Evolutionary conservation across 148 eudicot genomes (phyloP).

Genomic region (Hydrangea macrophylla): DNA sequence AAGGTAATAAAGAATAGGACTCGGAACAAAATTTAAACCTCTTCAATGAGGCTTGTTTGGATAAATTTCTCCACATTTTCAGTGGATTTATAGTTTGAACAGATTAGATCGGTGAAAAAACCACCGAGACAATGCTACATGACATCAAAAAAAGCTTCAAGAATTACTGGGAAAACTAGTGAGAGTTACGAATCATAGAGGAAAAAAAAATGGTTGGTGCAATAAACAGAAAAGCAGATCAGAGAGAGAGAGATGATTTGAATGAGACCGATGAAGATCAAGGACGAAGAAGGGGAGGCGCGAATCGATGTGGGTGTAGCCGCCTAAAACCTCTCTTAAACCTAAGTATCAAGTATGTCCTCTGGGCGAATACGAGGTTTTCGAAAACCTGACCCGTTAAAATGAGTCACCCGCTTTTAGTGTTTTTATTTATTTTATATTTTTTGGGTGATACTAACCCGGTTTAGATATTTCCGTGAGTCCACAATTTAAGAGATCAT

Average conservation of each 20-base stretch:
- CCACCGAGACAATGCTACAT: background rate
- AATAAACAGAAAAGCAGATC: background rate
- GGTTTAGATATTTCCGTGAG: too few relatives aligned
- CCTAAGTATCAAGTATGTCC: constrained; percentile 1
- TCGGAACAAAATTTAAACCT: constrained; percentile 24
- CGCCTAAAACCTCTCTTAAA: constrained; percentile 48
- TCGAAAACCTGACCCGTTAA: constrained; percentile 9
- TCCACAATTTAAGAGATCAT: too few relatives aligned
- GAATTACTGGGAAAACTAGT: background rate
- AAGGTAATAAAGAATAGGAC: background rate
- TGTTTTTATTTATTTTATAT: too few relatives aligned
- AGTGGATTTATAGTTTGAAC: background rate
- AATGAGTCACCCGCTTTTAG: too few relatives aligned
- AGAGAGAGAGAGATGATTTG: background rate
- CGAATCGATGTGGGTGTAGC: background rate
- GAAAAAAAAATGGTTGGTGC: background rate
- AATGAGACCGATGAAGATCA: background rate
- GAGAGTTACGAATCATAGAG: background rate
- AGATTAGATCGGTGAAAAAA: background rate
- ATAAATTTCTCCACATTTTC: constrained; percentile 46
- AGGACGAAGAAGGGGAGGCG: background rate
- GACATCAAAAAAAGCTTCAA: background rate
- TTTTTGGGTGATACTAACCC: too few relatives aligned
- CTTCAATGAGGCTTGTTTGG: constrained; percentile 29
- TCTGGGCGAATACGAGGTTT: background rate